Conservation (phyloP, 176 grass and related monocot species). For the Ensete ventricosum region DNA sequence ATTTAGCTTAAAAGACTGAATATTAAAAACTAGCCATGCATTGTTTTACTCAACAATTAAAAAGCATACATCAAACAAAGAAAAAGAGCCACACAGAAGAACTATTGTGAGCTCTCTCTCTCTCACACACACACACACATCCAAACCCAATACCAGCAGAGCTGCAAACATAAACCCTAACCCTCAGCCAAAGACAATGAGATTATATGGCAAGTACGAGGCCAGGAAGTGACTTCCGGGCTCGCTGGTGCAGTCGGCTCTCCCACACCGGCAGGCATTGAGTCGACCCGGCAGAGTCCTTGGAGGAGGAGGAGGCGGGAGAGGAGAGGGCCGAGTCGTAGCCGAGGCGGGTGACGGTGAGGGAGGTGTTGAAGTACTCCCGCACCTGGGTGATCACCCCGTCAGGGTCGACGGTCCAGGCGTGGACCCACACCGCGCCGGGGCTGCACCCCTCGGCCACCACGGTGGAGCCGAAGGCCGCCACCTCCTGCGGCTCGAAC, state of each 20-base stretch:
- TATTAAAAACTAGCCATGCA: too few species aligned
- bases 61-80: too few species aligned
- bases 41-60: too few species aligned
- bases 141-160: too few species aligned
- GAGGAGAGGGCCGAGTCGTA: not conserved
- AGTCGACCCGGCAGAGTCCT: not conserved
- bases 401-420: not conserved
- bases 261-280: not conserved
- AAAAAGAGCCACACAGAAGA: too few species aligned
- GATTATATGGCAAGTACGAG: not conserved
- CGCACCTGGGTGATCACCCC: constrained; percentile 4
- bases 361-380: constrained; percentile 10
- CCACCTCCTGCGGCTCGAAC: not conserved
- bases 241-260: not conserved
- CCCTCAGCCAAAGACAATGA: too few species aligned
- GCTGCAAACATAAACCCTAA: too few species aligned
- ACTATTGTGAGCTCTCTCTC: too few species aligned
- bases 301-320: not conserved
- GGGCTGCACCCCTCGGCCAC: not conserved
- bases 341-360: constrained; percentile 4
- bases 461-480: constrained; percentile 1
- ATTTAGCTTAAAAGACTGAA: too few species aligned
- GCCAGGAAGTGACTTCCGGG: not conserved
- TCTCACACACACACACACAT: too few species aligned
- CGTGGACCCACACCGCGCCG: not conserved